Conservation (phyloP, 2,329 filamentous ascomycete genomes). For the Colletotrichum chrysophilum region DNA sequence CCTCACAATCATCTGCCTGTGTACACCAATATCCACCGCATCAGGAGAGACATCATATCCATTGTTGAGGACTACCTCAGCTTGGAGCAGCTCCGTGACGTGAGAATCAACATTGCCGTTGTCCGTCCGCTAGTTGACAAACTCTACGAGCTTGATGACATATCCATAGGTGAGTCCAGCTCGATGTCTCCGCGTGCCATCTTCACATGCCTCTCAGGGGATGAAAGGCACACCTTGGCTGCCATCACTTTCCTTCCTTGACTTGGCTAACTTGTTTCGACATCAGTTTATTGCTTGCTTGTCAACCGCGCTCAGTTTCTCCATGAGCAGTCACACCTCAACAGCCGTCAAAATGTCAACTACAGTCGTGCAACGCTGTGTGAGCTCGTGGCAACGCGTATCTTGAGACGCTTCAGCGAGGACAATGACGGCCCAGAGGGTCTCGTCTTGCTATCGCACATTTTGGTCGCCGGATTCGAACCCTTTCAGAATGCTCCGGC, state of each 20-base stretch:
- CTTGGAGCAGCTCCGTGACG: slow-evolving; percentile 78
- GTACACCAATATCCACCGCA: slow-evolving; percentile 79
- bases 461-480: slow-evolving; percentile 83
- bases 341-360: slow-evolving; percentile 82
- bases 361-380: slow-evolving; percentile 79
- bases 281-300: slow-evolving; percentile 77
- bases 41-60: slow-evolving; percentile 66
- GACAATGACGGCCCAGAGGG: slow-evolving; percentile 74
- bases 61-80: slow-evolving; percentile 70
- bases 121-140: slow-evolving; percentile 85
- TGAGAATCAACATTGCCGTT: slow-evolving; percentile 81
- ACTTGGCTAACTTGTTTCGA: not conserved
- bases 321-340: slow-evolving; percentile 75
- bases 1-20: slow-evolving; percentile 70
- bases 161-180: slow-evolving; percentile 68
- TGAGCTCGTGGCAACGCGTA: slow-evolving; percentile 79
- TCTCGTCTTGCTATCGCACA: slow-evolving; percentile 76
- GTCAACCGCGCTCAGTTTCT: slow-evolving; percentile 84
- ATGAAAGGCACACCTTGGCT: not conserved
- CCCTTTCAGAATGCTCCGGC: slow-evolving; percentile 83
- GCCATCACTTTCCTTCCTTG: not conserved
- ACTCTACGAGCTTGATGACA: slow-evolving; percentile 78
- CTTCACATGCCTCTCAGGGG: not conserved
- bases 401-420: slow-evolving; percentile 80
- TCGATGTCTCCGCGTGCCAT: not conserved